Evolutionary conservation across 305 asterid genomes (phyloP).

Genomic region (Fraxinus platypoda): DNA sequence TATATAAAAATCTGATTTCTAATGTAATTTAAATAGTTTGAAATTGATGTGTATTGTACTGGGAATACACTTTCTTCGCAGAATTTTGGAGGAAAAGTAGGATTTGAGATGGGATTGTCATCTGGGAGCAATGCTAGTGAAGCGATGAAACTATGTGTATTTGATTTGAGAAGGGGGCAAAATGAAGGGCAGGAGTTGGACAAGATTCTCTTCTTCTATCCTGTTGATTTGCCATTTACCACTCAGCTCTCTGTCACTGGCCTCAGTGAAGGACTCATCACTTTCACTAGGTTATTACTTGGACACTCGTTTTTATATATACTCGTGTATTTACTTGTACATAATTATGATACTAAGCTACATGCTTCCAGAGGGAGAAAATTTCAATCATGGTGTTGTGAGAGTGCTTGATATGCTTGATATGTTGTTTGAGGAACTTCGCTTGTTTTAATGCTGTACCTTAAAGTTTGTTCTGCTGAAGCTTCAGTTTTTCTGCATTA

Average conservation of each 20-base stretch:
- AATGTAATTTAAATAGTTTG: not conserved
- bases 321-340: not conserved
- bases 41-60: not conserved
- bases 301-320: not conserved
- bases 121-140: slow-evolving; percentile 55
- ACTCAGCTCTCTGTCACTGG: slow-evolving; percentile 84
- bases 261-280: slow-evolving; percentile 82
- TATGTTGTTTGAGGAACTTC: not conserved
- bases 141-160: slow-evolving; percentile 69
- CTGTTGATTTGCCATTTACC: slow-evolving; percentile 69
- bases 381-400: not conserved
- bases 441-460: not conserved
- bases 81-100: slow-evolving; percentile 10
- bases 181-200: slow-evolving; percentile 95
- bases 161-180: slow-evolving; percentile 95
- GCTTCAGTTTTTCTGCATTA: not conserved
- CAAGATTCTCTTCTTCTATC: slow-evolving; percentile 87
- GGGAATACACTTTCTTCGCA: slow-evolving; percentile 10
- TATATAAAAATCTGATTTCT: not conserved
- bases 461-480: not conserved
- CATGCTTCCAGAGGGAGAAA: not conserved
- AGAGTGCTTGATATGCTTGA: not conserved
- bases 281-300: slow-evolving; percentile 68
- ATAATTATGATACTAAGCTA: not conserved
- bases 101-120: slow-evolving; percentile 54